Evolutionary conservation across 192 early-diverging fungal genomes (phyloP), one percentile per base, ranked within the genome.

Genomic region (Rhizophagus sp.): DNA sequence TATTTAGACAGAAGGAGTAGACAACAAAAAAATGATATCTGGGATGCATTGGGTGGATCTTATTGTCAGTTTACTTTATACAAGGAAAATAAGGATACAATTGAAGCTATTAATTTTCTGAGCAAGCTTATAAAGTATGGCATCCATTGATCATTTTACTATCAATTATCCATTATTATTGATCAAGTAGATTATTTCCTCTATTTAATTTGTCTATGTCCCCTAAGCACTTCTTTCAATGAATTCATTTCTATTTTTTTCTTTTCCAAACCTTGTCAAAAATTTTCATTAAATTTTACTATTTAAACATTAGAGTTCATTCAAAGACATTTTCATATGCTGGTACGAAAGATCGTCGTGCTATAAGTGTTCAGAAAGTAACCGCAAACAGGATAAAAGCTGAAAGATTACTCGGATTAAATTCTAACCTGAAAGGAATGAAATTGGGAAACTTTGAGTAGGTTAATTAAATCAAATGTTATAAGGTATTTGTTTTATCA

Each of bases 321-420:
- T 27, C 71, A 7, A 92, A 92, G 36, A 80, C 83, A 17, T 90
- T 97, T 72, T 87, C 93, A 9, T 95, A 94, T 88, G 96, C 96
- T 0, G 98, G 98, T 3, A 98, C 95, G 9, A 99, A 99, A 83
- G 98, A 98, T 85, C 92, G 92, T 75, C 93, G 97, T 49, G 97
- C 90, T 2, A 88, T 98, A 73, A 99, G 96, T 2, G 88, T 91
- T 62, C 98, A 99, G 81, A 85, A 86, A 73, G 90, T 96, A 70
- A 94, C 94, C 30, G 94, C 90, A 0, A 87, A 86, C 76, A 85
- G 88, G 11, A 83, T 96, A 4, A 82, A 80, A 4, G 86, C 91
- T 24, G 88, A 90, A 27, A 83, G 86, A 49, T 67, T 97, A 63
- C 75, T 81, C n/a, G 84, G 75, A 27, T 66, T 92, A 11, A 92